Evolutionary conservation across 2,329 filamentous ascomycete genomes (phyloP), one percentile per base, ranked within the genome.

Genomic region (Davidsoniella eucalypti): DNA sequence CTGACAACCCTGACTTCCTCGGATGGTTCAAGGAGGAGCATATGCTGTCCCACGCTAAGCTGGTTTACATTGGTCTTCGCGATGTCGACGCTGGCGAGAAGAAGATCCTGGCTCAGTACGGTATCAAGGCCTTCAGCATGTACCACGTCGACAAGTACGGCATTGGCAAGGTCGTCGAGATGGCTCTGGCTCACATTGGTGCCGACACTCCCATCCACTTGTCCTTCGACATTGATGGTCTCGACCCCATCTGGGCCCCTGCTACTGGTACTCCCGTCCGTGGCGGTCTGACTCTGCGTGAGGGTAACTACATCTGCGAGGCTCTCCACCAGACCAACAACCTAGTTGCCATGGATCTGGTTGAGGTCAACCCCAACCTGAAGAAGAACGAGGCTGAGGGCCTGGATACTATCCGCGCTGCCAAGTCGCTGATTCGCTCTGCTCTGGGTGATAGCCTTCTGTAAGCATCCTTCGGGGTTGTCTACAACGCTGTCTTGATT

Each of bases 81-180:
- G 92, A 96, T 62, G 87, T 96, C 26, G 92, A 98, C 63, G 67
- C 76, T n/a, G 85, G 80, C 40, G 92, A 98, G 79, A 96, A 95
- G 81, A 76, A 80, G 68, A 85, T 95, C 54, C 69, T 98, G 56
- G 75, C 82, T 52, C 86, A 96, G 57, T 72, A 96, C 61, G 82
- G 83, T 40, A 92, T 98, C 70, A 90, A 86, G 71, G 90, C 90
- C 3, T 98, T 96, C 61, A 90, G 83, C 68, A 98, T 98, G 92
- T 92, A 94, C 63, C 92, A 98, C 63, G 84, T 98, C 64, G 92
- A 98, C 66, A 75, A 78, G 83, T 75, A 96, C 62, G 92, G 92
- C 44, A 98, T 98, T 60, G 92, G 92, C 50, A 83, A 82, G 56
- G 87, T 98, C 56, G 87, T 98, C 69, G 92, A 96, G 61, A 94